Evolutionary conservation across 2,329 filamentous ascomycete genomes (phyloP).

Genomic region (Ophiostoma sp.): DNA sequence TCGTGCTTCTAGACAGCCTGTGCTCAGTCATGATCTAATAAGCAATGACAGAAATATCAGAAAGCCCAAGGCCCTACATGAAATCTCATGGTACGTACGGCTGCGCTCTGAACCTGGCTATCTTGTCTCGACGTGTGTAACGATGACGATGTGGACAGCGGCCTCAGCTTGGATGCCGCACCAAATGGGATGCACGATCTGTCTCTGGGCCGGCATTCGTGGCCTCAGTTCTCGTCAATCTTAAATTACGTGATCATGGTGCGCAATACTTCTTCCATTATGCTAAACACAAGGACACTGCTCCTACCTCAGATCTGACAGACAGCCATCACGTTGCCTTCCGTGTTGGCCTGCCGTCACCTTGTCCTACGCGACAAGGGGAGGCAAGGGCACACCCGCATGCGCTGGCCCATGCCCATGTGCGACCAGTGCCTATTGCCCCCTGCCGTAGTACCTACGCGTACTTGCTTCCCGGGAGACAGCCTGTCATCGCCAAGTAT

Average conservation of each 20-base stretch:
- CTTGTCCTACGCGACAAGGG: constrained; percentile 12
- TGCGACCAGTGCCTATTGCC: background rate
- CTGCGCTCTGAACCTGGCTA: background rate
- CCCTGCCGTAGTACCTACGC: background rate
- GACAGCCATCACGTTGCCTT: background rate
- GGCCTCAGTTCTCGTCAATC: background rate
- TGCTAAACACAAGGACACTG: background rate
- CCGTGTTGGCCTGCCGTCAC: background rate
- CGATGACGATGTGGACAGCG: background rate
- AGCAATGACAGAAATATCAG: too few species aligned
- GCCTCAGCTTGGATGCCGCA: background rate
- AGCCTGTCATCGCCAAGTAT: background rate
- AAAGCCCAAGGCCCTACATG: too few species aligned
- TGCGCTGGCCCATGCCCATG: background rate
- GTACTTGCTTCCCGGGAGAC: background rate
- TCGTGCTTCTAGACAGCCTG: too few species aligned
- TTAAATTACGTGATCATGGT: background rate
- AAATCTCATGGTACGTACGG: background rate
- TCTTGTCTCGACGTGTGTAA: background rate
- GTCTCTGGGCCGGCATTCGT: background rate
- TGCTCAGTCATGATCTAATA: too few species aligned
- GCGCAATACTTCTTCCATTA: background rate
- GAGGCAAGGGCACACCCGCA: constrained; percentile 9
- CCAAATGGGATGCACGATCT: background rate
- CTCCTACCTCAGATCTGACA: background rate